phyloP scores from a whole-genome alignment of 306 rosid genomes.

The Pueraria montana region DNA sequence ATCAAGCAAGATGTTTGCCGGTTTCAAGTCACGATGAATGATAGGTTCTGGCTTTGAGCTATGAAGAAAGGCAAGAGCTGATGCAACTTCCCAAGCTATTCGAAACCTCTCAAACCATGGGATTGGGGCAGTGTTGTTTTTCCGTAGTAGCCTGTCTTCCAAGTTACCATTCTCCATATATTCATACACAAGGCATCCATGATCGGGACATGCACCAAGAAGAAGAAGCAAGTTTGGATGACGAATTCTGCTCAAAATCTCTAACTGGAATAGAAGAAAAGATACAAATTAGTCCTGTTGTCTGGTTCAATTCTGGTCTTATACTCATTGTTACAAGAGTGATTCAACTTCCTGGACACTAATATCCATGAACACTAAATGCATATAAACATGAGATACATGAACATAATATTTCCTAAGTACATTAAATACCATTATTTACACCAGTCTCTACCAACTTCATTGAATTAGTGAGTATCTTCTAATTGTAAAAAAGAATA shows the following conservation, averaged over 20 bases:
- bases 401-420: neutral
- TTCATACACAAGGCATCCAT: slow-evolving; percentile 87
- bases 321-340: neutral
- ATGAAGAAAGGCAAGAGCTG: slow-evolving; percentile 92
- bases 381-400: neutral
- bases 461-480: slow-evolving; percentile 35
- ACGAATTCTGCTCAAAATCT: slow-evolving; percentile 82
- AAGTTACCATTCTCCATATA: slow-evolving; percentile 94
- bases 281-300: slow-evolving; percentile 31
- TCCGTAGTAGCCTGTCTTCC: slow-evolving; percentile 79
- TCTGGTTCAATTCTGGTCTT: slow-evolving; percentile 29
- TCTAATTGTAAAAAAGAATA: slow-evolving; percentile 10
- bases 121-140: slow-evolving; percentile 68
- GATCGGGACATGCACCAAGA: slow-evolving; percentile 89
- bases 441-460: slow-evolving; percentile 6
- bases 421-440: neutral
- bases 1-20: slow-evolving; percentile 94
- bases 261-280: slow-evolving; percentile 69
- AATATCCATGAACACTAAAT: neutral
- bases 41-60: slow-evolving; percentile 88
- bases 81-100: slow-evolving; percentile 97
- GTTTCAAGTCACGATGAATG: slow-evolving; percentile 95
- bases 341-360: neutral
- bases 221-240: slow-evolving; percentile 98
- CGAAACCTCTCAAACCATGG: slow-evolving; percentile 94